Percentiles rank a stretch among this genome's conserved stretches.
Evolutionary conservation across 2,329 filamentous ascomycete species (phyloP).

Genomic region (Chalara sp.): DNA sequence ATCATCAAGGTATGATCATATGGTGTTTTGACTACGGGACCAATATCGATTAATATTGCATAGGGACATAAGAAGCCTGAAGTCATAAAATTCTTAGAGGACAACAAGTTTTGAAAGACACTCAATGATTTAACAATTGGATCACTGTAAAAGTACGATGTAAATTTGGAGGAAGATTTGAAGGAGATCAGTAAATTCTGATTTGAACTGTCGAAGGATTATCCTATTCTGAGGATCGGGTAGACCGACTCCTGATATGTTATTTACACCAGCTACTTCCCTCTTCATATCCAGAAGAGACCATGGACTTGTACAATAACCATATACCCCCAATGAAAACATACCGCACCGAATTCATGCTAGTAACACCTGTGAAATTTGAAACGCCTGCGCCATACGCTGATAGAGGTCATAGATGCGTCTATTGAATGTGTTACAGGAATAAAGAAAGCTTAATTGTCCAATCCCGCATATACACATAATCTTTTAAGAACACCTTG

Average conservation of each 20-base stretch:
- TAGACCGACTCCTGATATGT: not conserved
- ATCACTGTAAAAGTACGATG: not conserved
- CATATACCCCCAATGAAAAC: conserved; percentile 13
- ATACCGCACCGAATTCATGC: conserved; percentile 13
- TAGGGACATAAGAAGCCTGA: conserved; percentile 44
- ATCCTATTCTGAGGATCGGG: not conserved
- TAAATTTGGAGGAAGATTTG: not conserved
- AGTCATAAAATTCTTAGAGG: conserved; percentile 39
- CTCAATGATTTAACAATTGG: not conserved
- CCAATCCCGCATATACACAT: conserved; percentile 54
- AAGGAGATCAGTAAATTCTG: too few relatives aligned
- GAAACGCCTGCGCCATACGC: conserved; percentile 25
- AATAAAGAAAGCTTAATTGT: conserved; percentile 27
- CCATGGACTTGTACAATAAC: conserved; percentile 20
- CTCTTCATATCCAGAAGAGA: conserved; percentile 11
- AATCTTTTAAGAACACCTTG: conserved; percentile 63
- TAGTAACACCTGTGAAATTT: conserved; percentile 12
- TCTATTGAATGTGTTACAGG: conserved; percentile 26
- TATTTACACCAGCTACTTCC: not conserved
- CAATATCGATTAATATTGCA: conserved; percentile 6
- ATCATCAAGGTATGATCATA: conserved; percentile 56
- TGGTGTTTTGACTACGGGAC: not conserved
- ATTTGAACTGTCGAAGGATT: not conserved
- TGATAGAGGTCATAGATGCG: conserved; percentile 21
- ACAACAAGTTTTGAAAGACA: conserved; percentile 13